Conservation (phyloP, 257 asterid genomes). For the Parsonsia alboflavescens region DNA sequence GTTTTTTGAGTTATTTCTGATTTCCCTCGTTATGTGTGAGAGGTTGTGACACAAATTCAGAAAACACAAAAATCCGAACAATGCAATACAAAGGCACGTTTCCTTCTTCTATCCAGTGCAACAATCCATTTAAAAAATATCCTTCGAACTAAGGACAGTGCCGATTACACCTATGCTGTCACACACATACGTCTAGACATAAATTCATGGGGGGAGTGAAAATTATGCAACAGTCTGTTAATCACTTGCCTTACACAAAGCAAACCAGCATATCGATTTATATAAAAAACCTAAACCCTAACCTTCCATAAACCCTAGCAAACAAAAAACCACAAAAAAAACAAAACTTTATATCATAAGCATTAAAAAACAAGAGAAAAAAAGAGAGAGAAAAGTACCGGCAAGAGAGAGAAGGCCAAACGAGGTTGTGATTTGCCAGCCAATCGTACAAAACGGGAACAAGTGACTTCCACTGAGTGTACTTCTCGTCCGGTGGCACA, state of each 20-base stretch:
- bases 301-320: slow-evolving; percentile 21
- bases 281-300: slow-evolving; percentile 15
- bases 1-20: no score
- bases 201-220: neutral
- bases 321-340: neutral
- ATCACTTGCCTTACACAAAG: neutral
- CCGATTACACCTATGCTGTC: neutral
- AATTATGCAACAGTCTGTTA: neutral
- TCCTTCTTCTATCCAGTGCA: neutral
- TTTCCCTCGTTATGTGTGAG: no score
- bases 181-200: neutral
- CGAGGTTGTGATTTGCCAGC: slow-evolving; percentile 49
- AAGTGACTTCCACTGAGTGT: slow-evolving; percentile 81
- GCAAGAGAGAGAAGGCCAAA: slow-evolving; percentile 53
- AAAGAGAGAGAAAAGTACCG: slow-evolving; percentile 18
- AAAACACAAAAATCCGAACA: neutral
- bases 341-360: neutral
- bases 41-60: neutral
- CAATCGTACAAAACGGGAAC: slow-evolving; percentile 73
- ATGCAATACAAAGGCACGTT: neutral
- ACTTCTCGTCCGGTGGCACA: slow-evolving; percentile 60
- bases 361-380: neutral
- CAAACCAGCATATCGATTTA: neutral
- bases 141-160: neutral
- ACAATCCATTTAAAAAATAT: neutral